A percentile compares a stretch with the other conserved stretches of the same genome.
These are phyloP conservation scores for Microcos paniculata DNA, from an alignment of 345 rosid species.

Conservation along the genomic window DNA sequence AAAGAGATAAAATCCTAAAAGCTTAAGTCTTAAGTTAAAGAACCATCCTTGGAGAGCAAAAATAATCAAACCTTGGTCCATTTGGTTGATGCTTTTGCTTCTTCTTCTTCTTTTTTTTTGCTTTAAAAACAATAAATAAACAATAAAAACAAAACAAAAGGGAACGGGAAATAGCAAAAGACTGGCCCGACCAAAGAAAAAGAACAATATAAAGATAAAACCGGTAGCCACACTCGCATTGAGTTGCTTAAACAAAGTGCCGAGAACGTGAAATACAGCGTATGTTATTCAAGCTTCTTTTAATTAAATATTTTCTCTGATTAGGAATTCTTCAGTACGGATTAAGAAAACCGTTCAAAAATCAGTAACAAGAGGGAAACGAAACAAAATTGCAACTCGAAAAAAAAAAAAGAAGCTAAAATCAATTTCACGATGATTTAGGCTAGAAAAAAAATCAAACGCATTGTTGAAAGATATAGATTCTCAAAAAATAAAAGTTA, in stretches of 20 bases:
- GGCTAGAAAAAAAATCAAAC: neutral
- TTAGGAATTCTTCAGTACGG: neutral
- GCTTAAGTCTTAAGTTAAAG: neutral
- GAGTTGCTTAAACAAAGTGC: too few species aligned
- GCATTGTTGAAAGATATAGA: neutral
- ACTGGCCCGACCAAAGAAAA: too few species aligned
- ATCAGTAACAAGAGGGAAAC: neutral
- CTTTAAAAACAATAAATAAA: too few species aligned
- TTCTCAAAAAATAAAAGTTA: neutral
- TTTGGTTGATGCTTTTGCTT: too few species aligned
- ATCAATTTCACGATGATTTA: neutral
- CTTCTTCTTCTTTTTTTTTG: too few species aligned
- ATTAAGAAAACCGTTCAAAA: neutral
- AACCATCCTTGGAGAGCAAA: neutral
- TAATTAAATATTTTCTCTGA: neutral
- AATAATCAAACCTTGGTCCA: neutral
- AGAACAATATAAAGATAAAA: neutral
- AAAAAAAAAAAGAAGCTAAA: neutral
- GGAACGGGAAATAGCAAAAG: too few species aligned
- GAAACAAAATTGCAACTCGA: neutral
- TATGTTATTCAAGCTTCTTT: constrained; percentile 7
- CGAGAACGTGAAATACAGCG: neutral
- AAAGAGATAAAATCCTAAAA: neutral
- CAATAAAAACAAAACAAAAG: too few species aligned
- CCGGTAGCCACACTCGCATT: neutral